A percentile compares a stretch with the other conserved stretches of the same genome.
These are phyloP conservation scores for Fusarium sp. DNA, from an alignment of 2,329 filamentous ascomycete genomes.

Conservation along the genomic window DNA sequence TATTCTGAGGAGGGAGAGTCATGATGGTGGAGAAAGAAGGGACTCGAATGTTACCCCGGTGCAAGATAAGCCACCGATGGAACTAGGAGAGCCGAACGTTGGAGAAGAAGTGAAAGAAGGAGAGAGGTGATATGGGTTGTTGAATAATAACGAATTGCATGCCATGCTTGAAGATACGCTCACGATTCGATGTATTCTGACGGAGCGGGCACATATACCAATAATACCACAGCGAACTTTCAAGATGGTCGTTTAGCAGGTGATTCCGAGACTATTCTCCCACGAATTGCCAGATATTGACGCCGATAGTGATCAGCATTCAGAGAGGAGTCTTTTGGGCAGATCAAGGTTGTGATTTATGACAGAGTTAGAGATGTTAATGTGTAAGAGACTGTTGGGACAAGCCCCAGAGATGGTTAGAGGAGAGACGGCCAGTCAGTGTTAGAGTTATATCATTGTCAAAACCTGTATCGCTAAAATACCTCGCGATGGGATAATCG, in stretches of 20 bases:
- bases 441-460: neutral
- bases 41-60: conserved; percentile 53
- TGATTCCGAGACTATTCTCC: conserved; percentile 11
- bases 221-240: conserved; percentile 41
- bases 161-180: conserved; percentile 45
- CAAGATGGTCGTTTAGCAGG: conserved; percentile 11
- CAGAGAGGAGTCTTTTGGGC: neutral
- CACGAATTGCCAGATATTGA: neutral
- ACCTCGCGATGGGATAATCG: neutral
- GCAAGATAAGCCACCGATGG: conserved; percentile 50
- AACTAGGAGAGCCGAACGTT: conserved; percentile 30
- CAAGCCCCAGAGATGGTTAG: neutral
- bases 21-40: conserved; percentile 57
- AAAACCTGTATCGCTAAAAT: neutral
- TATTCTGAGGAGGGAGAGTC: conserved; percentile 60
- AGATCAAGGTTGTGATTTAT: neutral
- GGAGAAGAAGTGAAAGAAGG: conserved; percentile 39
- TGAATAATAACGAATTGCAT: conserved; percentile 40
- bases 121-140: conserved; percentile 44
- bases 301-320: neutral
- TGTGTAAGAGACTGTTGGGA: neutral
- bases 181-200: conserved; percentile 45
- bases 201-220: conserved; percentile 42
- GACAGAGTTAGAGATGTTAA: neutral
- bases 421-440: neutral